Conservation (phyloP, 371 early-diverging fungal species). For the Parasitella parasitica region DNA sequence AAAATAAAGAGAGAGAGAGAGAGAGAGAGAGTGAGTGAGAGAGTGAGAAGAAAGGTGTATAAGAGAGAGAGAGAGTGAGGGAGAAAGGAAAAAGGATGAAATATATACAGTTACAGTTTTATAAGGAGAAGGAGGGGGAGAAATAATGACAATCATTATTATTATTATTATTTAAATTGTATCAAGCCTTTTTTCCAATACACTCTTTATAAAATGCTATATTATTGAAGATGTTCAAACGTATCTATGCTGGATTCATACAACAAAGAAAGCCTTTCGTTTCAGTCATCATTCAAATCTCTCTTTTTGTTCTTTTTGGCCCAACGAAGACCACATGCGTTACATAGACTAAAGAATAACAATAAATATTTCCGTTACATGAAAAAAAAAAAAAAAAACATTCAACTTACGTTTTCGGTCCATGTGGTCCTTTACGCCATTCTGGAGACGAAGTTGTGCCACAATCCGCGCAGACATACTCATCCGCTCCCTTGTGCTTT, state of each 20-base stretch:
- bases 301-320: constrained; percentile 34
- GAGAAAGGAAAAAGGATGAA: neutral
- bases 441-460: constrained; percentile 76
- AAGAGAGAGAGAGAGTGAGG: neutral
- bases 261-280: neutral
- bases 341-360: constrained; percentile 33
- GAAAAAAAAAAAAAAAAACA: neutral
- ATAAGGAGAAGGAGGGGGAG: neutral
- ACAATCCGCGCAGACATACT: constrained; percentile 59
- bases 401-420: constrained; percentile 61
- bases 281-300: constrained; percentile 26
- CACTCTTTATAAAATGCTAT: neutral
- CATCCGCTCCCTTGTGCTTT: constrained; percentile 39
- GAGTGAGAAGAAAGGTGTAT: neutral
- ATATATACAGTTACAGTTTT: neutral
- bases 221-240: too few relatives aligned
- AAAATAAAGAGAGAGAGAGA: too few relatives aligned
- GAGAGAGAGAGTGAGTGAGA: neutral
- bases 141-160: neutral
- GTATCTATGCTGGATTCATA: too few relatives aligned
- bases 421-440: constrained; percentile 81
- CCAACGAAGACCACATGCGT: constrained; percentile 54
- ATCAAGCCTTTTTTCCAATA: neutral
- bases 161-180: neutral
- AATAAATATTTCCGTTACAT: neutral